Conservation (phyloP, 257 asterid species). For the Nicotiana paniculata region DNA sequence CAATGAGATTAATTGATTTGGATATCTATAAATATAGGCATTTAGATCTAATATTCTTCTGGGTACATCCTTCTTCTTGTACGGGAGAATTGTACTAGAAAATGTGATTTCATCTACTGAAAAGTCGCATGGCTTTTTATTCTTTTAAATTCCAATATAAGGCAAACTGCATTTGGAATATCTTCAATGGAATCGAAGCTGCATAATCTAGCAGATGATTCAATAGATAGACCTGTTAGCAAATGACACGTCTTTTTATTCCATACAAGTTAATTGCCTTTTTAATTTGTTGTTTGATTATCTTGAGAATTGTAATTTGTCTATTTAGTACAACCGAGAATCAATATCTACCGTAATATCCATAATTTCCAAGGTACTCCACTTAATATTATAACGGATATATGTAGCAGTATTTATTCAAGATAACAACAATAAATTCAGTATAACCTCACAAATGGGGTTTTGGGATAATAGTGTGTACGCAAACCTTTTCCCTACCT, state of each 20-base stretch:
- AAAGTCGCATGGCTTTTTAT: background rate
- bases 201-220: background rate
- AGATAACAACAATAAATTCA: too few relatives aligned
- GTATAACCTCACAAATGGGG: too few relatives aligned
- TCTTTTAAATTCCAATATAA: background rate
- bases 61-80: background rate
- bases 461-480: too few relatives aligned
- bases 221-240: background rate
- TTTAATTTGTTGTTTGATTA: background rate
- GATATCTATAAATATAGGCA: background rate
- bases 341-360: background rate
- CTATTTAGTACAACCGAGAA: background rate
- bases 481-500: too few relatives aligned
- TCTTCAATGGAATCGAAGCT: background rate
- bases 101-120: background rate
- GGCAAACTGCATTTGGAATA: background rate
- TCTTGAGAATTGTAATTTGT: background rate
- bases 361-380: background rate
- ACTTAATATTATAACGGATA: background rate
- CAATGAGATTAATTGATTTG: too few relatives aligned
- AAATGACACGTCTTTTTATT: too few relatives aligned
- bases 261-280: background rate
- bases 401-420: too few relatives aligned
- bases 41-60: background rate
- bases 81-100: background rate